Conservation (phyloP, 129 eudicot genomes). For the Logfia minima region DNA sequence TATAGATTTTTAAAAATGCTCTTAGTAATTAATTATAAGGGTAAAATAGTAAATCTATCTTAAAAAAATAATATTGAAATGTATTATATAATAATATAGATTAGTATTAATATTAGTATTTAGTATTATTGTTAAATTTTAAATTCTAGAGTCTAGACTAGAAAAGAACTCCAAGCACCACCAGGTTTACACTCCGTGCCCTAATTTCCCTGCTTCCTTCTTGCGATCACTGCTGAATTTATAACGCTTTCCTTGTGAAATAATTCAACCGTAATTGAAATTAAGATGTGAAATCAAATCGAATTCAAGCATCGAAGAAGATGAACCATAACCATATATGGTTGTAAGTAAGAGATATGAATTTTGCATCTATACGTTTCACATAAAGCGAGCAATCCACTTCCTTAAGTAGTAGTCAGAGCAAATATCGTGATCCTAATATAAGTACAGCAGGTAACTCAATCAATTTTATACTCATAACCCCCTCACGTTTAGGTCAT, state of each 20-base stretch:
- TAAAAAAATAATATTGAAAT: too few species aligned
- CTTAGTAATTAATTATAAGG: too few species aligned
- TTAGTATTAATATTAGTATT: too few species aligned
- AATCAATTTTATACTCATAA: slow-evolving; percentile 1
- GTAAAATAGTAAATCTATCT: too few species aligned
- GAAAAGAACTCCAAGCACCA: slow-evolving; percentile 5
- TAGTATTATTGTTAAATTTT: too few species aligned
- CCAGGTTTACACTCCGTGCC: slow-evolving; percentile 18
- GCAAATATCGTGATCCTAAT: slow-evolving; percentile 23
- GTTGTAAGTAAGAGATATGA: slow-evolving; percentile 15
- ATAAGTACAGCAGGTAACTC: slow-evolving; percentile 18
- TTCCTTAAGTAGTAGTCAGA: slow-evolving; percentile 10
- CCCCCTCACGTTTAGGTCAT: slow-evolving; percentile 4
- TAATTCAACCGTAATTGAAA: neutral
- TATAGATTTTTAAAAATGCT: too few species aligned
- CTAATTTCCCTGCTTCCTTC: slow-evolving; percentile 4
- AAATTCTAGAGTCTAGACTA: neutral
- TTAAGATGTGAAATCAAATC: slow-evolving; percentile 18
- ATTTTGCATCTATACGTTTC: slow-evolving; percentile 19
- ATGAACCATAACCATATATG: slow-evolving; percentile 10
- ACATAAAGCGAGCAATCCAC: slow-evolving; percentile 17
- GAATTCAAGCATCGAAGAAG: slow-evolving; percentile 13
- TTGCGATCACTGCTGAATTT: neutral
- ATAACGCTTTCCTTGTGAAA: neutral
- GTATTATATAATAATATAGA: too few species aligned